Evolutionary conservation across 1,284 basidiomycete species (phyloP), one percentile per base, ranked within the genome.

Genomic region (Cutaneotrichosporon sp.): DNA sequence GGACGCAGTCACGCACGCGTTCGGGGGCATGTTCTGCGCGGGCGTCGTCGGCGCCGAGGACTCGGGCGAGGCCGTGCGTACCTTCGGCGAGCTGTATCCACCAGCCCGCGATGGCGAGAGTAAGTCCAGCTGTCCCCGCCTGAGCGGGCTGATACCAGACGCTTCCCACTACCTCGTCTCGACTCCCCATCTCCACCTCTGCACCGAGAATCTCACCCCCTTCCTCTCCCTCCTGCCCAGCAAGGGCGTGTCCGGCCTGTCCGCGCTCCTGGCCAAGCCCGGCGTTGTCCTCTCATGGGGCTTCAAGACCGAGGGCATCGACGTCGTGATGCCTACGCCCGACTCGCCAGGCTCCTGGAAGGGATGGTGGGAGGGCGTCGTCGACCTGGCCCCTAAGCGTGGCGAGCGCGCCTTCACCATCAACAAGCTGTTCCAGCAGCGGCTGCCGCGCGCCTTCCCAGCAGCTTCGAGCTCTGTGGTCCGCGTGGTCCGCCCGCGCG

Each of bases 171-270:
- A 67, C 62, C 84, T 84, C 81, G 79, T 82, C 22, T 75, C 79
- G 52, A 89, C 93, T 68, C 90, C 89, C 0, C 86, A 87, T 20
- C 84, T 91, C 87, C 8, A 88, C 65, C 89, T 97, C 18, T 99
- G 95, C 75, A 99, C 95, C 2, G 97, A 99, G 75, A 98, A 98
- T 76, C 81, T 99, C 7, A 95, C 95, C 0, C 95, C 97, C 0
- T 95, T 98, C 79, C 84, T 98, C 59, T 93, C 95, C 72, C 87
- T 98, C 7, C 82, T 99, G 2, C 95, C 97, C 0, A 98, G 95
- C 83, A 92, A 95, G 75, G 87, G 89, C 2, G 81, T 85, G n/a
- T 92, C 92, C 0, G 95, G 95, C 11, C 84, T 98, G n/a, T 91
- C 92, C 0, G 83, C 81, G 9, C 82, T 98, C 2, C 82, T 98